Percentiles rank a stretch among this genome's conserved stretches.
phyloP scores from a whole-genome alignment of 345 rosid genomes.

The Capsella bursapastoris region DNA sequence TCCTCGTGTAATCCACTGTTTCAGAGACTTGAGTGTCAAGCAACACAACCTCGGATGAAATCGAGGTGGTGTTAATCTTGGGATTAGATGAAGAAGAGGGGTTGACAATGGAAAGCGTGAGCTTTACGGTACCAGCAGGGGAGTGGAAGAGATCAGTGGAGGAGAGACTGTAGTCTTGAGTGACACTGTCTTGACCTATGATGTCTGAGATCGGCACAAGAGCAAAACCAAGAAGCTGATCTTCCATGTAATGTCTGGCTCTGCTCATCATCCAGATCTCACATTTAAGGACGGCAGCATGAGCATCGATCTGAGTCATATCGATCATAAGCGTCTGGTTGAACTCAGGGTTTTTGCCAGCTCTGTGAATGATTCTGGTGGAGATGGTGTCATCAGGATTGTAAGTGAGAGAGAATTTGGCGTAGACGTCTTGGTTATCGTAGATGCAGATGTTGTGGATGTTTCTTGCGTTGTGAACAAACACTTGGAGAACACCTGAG shows the following conservation, averaged over 20 bases:
- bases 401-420: constrained; percentile 90
- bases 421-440: constrained; percentile 93
- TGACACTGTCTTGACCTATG: constrained; percentile 68
- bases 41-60: constrained; percentile 82
- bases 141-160: constrained; percentile 96
- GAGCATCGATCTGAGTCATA: constrained; percentile 68
- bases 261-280: constrained; percentile 98
- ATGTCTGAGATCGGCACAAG: constrained; percentile 76
- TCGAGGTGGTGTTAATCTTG: constrained; percentile 58
- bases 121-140: constrained; percentile 83
- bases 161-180: constrained; percentile 74
- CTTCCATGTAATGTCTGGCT: constrained; percentile 84
- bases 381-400: constrained; percentile 86
- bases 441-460: constrained; percentile 98
- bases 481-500: constrained; percentile 70
- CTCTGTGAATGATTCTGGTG: constrained; percentile 74
- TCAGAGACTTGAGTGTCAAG: constrained; percentile 65
- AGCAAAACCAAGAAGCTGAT: constrained; percentile 90
- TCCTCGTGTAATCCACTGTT: constrained; percentile 76
- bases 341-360: constrained; percentile 93
- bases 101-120: constrained; percentile 64
- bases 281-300: constrained; percentile 80
- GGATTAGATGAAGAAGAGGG: constrained; percentile 44
- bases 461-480: constrained; percentile 88
- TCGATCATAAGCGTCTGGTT: constrained; percentile 63